Base-by-base conservation (phyloP, 1,284 basidiomycete species). In the Tetrapyrgos nigripes region DNA sequence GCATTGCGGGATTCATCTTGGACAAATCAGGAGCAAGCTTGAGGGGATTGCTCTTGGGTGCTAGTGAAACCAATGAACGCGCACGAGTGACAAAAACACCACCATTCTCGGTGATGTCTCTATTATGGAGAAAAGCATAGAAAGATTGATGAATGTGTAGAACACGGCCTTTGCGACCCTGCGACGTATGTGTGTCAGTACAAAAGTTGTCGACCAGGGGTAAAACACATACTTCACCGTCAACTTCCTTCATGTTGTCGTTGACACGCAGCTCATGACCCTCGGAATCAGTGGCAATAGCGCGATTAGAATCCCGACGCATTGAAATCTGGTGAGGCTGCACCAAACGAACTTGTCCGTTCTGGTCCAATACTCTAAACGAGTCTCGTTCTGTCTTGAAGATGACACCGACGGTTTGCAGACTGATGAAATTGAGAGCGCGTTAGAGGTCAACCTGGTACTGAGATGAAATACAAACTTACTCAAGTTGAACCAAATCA, bases 401-500 rank as follows among this genome's bases (percentile, higher is more conserved):
- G 66, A 99, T 97, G 60, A 99, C 95, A 71, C 96, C 97, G 26
- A 96, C 94, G 1, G 96, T 97, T 72, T 95, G 92, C 33, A 89
- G 83, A 74, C 94, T 96, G 63, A 40, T 55, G 57, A 17, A 52
- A 19, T 28, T 53, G 1, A 40, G 58, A 62, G 24, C 64, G 62
- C 11, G 62, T 26, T 37, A 59, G 35, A 53, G n/a, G n/a, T n/a
- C n/a, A n/a, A n/a, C n/a, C n/a, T n/a, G 49, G 31, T n/a, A 40
- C 17, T 40, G 14, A n/a, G 8, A n/a, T n/a, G 17, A 33, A 33
- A 33, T 33, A 33, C 31, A 56, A 10, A 82, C 92, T 66, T 72
- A 96, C 94, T 98, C 97, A 23, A 99, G 85, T 80, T 97, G 95
- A 35, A 99, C 96, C 49, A 99, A 79, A 72, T 99, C 96, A 72